Percentiles rank a stretch among this genome's conserved stretches.
Conservation (phyloP, 805 yeast species). For the Vanderwaltozyma tropicalis region DNA sequence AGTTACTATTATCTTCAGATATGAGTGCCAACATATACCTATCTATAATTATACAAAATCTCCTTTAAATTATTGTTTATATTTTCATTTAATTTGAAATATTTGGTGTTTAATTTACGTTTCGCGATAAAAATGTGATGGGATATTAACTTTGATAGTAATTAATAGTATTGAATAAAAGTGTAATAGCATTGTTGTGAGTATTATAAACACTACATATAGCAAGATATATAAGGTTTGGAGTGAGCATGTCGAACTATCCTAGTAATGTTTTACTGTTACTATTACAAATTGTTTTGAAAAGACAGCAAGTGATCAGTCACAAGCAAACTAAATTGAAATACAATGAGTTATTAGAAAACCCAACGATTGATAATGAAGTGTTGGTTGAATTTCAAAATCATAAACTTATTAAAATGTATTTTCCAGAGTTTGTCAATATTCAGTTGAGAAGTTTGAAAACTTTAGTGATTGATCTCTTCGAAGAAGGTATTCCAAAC, state of each 20-base stretch:
- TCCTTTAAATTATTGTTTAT: not conserved
- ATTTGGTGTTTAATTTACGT: too few species aligned
- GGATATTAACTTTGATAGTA: too few species aligned
- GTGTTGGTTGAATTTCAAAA: slow-evolving; percentile 11
- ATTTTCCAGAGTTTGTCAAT: slow-evolving; percentile 16
- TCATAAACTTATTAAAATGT: slow-evolving; percentile 18
- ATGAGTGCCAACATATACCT: too few species aligned
- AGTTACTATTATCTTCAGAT: too few species aligned
- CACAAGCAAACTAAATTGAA: slow-evolving; percentile 13
- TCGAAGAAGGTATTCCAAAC: slow-evolving; percentile 10
- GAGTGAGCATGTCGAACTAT: slow-evolving; percentile 1
- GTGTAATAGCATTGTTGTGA: too few species aligned
- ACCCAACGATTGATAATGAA: slow-evolving; percentile 22
- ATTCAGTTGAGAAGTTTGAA: slow-evolving; percentile 17
- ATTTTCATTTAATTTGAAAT: not conserved
- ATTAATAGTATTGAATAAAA: too few species aligned
- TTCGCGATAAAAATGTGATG: too few species aligned
- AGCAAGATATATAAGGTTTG: not conserved
- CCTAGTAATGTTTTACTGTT: slow-evolving; percentile 19
- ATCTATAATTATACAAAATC: too few species aligned
- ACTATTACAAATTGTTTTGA: slow-evolving; percentile 20
- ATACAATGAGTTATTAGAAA: slow-evolving; percentile 9
- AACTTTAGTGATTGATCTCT: slow-evolving; percentile 14
- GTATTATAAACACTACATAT: too few species aligned
- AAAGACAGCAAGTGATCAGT: slow-evolving; percentile 20